These are phyloP conservation scores for Coix lacrymajobi DNA, from an alignment of 176 grass and related monocot genomes.

Conservation along the genomic window DNA sequence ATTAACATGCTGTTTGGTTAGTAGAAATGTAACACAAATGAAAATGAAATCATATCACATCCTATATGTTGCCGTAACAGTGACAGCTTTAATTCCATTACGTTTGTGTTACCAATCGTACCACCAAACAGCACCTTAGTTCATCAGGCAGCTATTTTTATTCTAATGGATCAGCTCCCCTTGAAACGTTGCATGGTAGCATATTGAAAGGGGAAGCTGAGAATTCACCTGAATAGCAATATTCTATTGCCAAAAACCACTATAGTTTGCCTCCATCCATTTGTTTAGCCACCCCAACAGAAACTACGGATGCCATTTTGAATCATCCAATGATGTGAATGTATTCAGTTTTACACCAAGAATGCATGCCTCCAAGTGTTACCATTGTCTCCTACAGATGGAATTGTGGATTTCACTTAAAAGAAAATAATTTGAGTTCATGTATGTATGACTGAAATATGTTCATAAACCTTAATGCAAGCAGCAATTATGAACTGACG, in stretches of 20 bases:
- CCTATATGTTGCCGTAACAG: no score
- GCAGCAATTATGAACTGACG: neutral
- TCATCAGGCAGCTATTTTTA: neutral
- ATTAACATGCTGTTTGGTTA: no score
- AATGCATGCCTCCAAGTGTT: slow-evolving; percentile 43
- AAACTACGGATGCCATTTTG: slow-evolving; percentile 46
- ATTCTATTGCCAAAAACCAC: slow-evolving; percentile 38
- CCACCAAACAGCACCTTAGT: no score
- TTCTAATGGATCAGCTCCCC: slow-evolving; percentile 43
- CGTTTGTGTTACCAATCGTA: no score
- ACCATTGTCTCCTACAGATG: slow-evolving; percentile 50
- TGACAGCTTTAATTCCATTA: no score
- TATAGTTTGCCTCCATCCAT: slow-evolving; percentile 44
- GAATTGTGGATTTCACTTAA: slow-evolving; percentile 39
- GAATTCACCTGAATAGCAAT: slow-evolving; percentile 54
- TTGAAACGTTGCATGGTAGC: slow-evolving; percentile 11
- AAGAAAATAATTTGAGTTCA: slow-evolving; percentile 16
- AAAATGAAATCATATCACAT: no score
- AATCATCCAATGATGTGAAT: slow-evolving; percentile 42
- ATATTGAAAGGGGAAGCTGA: slow-evolving; percentile 48
- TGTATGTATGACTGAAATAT: neutral
- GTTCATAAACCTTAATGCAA: neutral
- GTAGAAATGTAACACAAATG: no score
- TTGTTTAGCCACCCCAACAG: slow-evolving; percentile 50
- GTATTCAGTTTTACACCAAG: slow-evolving; percentile 37